Percentiles rank a stretch among this genome's conserved stretches.
Evolutionary conservation across 2,329 filamentous ascomycete genomes (phyloP).

Genomic region (Camptophora hylomeconis): DNA sequence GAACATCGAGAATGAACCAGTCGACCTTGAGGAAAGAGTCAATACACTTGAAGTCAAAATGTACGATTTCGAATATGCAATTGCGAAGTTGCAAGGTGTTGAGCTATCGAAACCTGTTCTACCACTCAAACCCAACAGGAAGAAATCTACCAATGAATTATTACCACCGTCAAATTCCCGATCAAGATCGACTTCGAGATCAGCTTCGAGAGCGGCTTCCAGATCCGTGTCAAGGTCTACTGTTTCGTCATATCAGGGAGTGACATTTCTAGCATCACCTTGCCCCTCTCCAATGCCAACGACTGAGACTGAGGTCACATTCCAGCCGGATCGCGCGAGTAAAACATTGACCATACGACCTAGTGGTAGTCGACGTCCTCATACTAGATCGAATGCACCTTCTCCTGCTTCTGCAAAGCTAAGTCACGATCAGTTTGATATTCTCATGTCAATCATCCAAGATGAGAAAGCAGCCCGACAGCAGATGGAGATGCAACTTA

Average conservation of each 20-base stretch:
- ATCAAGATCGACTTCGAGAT: slow-evolving; percentile 1
- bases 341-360: slow-evolving; percentile 15
- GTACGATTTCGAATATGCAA: slow-evolving; percentile 37
- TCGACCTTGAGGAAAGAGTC: slow-evolving; percentile 32
- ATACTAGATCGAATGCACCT: slow-evolving; percentile 7
- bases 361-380: slow-evolving; percentile 6
- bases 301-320: slow-evolving; percentile 6
- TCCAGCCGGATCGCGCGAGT: slow-evolving; percentile 11
- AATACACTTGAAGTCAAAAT: slow-evolving; percentile 37
- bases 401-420: slow-evolving; percentile 13
- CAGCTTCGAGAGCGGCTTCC: not conserved
- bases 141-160: slow-evolving; percentile 5
- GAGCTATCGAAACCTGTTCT: slow-evolving; percentile 12
- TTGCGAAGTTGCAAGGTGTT: slow-evolving; percentile 32
- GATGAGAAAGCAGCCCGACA: slow-evolving; percentile 34
- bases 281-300: slow-evolving; percentile 6
- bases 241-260: slow-evolving; percentile 5
- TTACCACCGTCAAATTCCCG: slow-evolving; percentile 4
- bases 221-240: slow-evolving; percentile 1
- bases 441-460: slow-evolving; percentile 31
- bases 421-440: slow-evolving; percentile 33
- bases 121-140: slow-evolving; percentile 3
- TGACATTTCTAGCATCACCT: slow-evolving; percentile 13
- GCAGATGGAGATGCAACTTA: slow-evolving; percentile 31
- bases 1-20: slow-evolving; percentile 23